Evolutionary conservation across 2,329 filamentous ascomycete genomes (phyloP), one percentile per base, ranked within the genome.

Genomic region (Neofusicoccum ribis): DNA sequence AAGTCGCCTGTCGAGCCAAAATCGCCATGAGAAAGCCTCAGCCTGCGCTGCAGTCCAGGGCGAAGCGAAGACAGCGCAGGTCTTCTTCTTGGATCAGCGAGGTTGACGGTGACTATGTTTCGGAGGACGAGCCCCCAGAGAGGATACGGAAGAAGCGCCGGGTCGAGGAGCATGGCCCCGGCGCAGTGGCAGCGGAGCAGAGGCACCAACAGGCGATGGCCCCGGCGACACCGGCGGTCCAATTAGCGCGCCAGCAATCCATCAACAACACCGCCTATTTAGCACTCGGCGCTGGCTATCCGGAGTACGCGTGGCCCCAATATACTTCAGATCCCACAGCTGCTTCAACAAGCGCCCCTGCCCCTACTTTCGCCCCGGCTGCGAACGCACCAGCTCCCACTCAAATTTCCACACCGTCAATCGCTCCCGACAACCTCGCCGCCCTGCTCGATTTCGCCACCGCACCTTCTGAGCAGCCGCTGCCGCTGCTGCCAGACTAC

Each of bases 1-100:
- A 76, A 11, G 47, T 68, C 37, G 39, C 39, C n/a, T 39, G 34
- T 36, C 14, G 27, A n/a, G 63, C 63, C 8, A 59, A 60, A 44
- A n/a, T 49, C 17, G 46, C 37, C 15, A 12, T 20, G 54, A 34
- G 54, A 11, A 65, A 52, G 54, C 52, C 37, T 7, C 56, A 14
- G 27, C 43, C 43, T 7, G 14, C 20, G 14, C 23, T 7, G 5
- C 23, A 54, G 27, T 11, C 17, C 20, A 20, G 31, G 2, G 9
- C 11, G 15, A 52, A 27, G 39, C 39, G 39, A 11, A 23, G 31
- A n/a, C 23, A 12, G 11, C 20, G 27, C 14, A 23, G 4, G 17
- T 7, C 34, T 23, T 7, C 34, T 23, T 51, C 34, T 8, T 23
- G 15, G 37, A 6, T 27, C 27, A 34, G 20, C 36, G 23, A 51